A percentile compares a stretch with the other conserved stretches of the same genome.
Evolutionary conservation across 768 basidiomycete species (phyloP).

Genomic region (Hortiboletus campestris): DNA sequence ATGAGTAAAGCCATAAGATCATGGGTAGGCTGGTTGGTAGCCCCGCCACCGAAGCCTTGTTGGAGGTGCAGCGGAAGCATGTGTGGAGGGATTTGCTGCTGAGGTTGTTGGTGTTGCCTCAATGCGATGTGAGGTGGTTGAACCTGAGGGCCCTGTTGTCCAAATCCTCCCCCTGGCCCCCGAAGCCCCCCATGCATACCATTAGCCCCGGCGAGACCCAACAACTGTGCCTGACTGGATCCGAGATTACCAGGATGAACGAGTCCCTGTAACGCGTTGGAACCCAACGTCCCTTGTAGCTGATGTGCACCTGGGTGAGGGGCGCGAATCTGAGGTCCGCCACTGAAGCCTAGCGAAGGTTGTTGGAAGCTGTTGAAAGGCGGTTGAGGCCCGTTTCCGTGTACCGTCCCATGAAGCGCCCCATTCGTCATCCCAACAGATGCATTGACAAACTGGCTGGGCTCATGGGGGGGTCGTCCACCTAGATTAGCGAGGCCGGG

Average conservation of each 20-base stretch:
- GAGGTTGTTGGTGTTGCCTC: slow-evolving; percentile 34
- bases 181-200: slow-evolving; percentile 46
- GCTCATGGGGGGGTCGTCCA: slow-evolving; percentile 77
- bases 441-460: slow-evolving; percentile 53
- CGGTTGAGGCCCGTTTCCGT: slow-evolving; percentile 46
- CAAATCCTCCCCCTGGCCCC: slow-evolving; percentile 44
- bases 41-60: slow-evolving; percentile 46
- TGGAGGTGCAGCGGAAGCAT: slow-evolving; percentile 57
- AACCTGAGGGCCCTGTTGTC: slow-evolving; percentile 32
- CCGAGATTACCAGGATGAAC: slow-evolving; percentile 53
- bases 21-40: slow-evolving; percentile 57
- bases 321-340: slow-evolving; percentile 45
- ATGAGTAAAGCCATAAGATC: slow-evolving; percentile 84
- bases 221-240: slow-evolving; percentile 46
- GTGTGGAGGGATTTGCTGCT: slow-evolving; percentile 57
- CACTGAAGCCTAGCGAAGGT: slow-evolving; percentile 44
- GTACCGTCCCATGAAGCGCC: slow-evolving; percentile 45
- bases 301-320: slow-evolving; percentile 48
- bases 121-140: slow-evolving; percentile 31
- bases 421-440: slow-evolving; percentile 46
- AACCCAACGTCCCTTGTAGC: slow-evolving; percentile 44
- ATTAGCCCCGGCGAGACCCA: slow-evolving; percentile 45
- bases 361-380: slow-evolving; percentile 55
- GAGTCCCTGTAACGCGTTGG: slow-evolving; percentile 51
- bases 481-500: slow-evolving; percentile 82